Evolutionary conservation across 2,329 filamentous ascomycete species (phyloP), one percentile per base, ranked within the genome.

Genomic region (Cytospora paraplurivora): DNA sequence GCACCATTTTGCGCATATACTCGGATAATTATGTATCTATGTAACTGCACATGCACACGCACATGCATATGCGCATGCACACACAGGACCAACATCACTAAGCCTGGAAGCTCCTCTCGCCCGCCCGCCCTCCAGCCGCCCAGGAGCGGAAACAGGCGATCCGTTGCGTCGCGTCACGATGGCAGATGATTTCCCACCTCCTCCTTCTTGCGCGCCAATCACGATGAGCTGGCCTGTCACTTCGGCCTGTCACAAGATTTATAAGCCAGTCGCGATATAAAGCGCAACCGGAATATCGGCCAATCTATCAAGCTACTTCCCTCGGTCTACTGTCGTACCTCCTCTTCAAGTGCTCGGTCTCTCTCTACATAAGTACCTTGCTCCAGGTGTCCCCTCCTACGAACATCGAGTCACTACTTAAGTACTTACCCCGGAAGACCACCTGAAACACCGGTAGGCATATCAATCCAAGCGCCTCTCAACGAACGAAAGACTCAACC

Each of bases 151-250:
- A 62, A 65, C 62, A 65, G 63, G 27, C 27, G 2, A 27, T 59
- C 55, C 59, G 50, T 56, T 62, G 50, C 27, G 50, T 59, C 41
- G 59, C 55, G 41, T 50, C 51, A 38, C 59, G 17, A 54, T 57
- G 33, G 54, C 34, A 35, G 37, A 49, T 52, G 47, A 37, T 47
- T 59, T 47, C 21, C 27, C 21, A 34, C 44, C 35, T 33, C 11
- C 34, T 53, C 44, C 53, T 35, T 10, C 41, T 61, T 62, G 63
- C 63, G 63, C 63, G 56, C 63, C 63, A 65, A 65, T 65, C 59
- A 65, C 59, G 50, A 59, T 47, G 38, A 27, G 13, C 17, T n/a
- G 38, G 33, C 13, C 17, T 17, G 7, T 54, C n/a, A 52, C 54
- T 32, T 21, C 12, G 37, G 27, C 27, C 15, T 49, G 47, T 38